Evolutionary conservation across 495 filamentous ascomycete genomes (phyloP), one percentile per base, ranked within the genome.

Genomic region (Oleoguttula mirabilis): DNA sequence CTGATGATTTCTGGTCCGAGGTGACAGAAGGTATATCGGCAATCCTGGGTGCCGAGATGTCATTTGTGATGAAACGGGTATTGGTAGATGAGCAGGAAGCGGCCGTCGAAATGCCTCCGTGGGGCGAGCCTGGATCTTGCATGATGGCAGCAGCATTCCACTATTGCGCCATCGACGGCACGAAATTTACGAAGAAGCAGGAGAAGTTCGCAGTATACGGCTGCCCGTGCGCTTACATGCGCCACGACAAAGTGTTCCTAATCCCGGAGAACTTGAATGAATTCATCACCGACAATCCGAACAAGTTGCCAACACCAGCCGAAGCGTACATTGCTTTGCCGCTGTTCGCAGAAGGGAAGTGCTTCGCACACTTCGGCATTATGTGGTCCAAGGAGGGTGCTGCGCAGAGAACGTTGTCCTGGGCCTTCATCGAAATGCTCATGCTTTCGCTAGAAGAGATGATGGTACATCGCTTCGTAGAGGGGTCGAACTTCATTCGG

Each of bases 281-380:
- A 12, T 70, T 79, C 43, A 66, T 72, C 12, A 65, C 69, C 10
- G 68, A 73, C 44, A 80, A 77, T 31, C 73, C 72, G 15, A 79
- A 81, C 55, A 48, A 64, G 25, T 64, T 80, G 1, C 70, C 73
- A 0, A 75, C 77, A 36, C 62, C 71, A 12, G 72, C 72, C 8
- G 80, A 85, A 47, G 80, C 77, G 4, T 84, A 82, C 48, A 60
- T 88, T 36, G 76, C 76, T 8, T 62, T 84, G n/a, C 82, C 82
- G 1, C 65, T 86, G 11, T 84, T 79, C 48, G 70, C 72, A 6
- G 75, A 74, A 32, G 77, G 73, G 19, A 79, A 77, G 50, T 83
- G 78, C 57, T 71, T 83, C 50, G 81, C 75, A 23, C 76, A 85
- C 60, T 75, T 88, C 50, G 82, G 82, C 10, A 62, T 80, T 51